Evolutionary conservation across 208 protist genomes (phyloP).

Genomic region (Tritrichomonas musculus): DNA sequence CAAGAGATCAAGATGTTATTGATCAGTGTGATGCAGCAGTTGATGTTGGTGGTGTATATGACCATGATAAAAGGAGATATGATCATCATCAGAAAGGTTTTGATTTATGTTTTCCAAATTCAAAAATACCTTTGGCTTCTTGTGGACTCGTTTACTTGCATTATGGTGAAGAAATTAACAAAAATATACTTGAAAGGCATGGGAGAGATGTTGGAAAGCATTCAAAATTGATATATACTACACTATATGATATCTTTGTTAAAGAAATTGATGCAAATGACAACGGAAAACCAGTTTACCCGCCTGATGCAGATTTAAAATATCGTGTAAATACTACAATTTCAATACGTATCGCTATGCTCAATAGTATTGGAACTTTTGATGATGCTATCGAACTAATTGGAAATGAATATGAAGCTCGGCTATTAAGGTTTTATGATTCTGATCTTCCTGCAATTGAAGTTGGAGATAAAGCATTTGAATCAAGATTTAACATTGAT

Average conservation of each 20-base stretch:
- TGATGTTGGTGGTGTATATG: slow-evolving; percentile 9
- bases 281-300: background rate
- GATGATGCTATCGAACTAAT: background rate
- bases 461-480: background rate
- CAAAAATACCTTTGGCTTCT: background rate
- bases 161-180: background rate
- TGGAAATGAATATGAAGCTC: background rate
- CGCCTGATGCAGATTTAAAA: background rate
- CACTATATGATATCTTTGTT: background rate
- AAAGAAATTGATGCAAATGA: background rate
- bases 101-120: background rate
- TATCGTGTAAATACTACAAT: background rate
- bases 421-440: background rate
- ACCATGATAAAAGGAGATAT: background rate
- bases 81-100: background rate
- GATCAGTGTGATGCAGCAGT: background rate
- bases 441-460: slow-evolving; percentile 9
- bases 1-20: background rate
- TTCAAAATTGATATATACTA: background rate
- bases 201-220: background rate
- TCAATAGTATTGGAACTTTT: background rate
- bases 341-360: background rate
- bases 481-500: background rate
- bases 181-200: background rate
- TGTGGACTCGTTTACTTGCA: background rate